These are phyloP conservation scores for Nannochloropsis salina DNA, from an alignment of 108 stramenopile genomes.

Conservation along the genomic window DNA sequence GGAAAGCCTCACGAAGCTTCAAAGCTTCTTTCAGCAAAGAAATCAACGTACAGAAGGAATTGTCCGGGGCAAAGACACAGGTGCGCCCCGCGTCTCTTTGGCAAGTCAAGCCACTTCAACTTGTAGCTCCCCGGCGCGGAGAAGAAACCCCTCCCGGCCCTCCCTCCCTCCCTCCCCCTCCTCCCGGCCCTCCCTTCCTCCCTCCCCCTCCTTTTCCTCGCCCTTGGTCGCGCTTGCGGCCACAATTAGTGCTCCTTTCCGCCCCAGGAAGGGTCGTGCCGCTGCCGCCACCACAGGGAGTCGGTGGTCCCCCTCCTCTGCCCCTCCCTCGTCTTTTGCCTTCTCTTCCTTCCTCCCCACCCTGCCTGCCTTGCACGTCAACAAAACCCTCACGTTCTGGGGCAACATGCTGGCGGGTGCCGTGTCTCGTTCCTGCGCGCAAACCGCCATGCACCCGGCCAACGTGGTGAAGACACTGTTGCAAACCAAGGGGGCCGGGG, in stretches of 20 bases:
- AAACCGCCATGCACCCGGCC: slow-evolving; percentile 79
- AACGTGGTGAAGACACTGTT: slow-evolving; percentile 92
- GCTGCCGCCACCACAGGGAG: not conserved
- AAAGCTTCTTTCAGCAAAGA: no score
- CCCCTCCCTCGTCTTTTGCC: not conserved
- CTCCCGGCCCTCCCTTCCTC: not conserved
- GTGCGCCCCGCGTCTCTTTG: no score
- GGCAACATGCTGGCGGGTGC: slow-evolving; percentile 49
- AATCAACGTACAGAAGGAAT: no score
- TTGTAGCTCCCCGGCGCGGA: not conserved
- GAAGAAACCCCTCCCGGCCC: not conserved
- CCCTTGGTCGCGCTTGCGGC: no score
- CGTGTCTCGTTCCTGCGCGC: slow-evolving; percentile 63
- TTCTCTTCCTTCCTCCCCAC: not conserved
- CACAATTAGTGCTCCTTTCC: no score
- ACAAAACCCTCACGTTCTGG: slow-evolving; percentile 36
- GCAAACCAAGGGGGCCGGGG: slow-evolving; percentile 60
- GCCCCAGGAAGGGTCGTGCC: not conserved
- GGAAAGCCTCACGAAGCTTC: no score
- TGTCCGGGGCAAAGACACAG: no score
- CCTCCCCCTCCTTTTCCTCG: not conserved
- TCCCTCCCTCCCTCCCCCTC: not conserved
- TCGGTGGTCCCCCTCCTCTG: not conserved
- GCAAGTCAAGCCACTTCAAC: not conserved
- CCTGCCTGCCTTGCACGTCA: not conserved